Evolutionary conservation across 2,329 filamentous ascomycete species (phyloP), one percentile per base, ranked within the genome.

Genomic region (Penicillium sp.): DNA sequence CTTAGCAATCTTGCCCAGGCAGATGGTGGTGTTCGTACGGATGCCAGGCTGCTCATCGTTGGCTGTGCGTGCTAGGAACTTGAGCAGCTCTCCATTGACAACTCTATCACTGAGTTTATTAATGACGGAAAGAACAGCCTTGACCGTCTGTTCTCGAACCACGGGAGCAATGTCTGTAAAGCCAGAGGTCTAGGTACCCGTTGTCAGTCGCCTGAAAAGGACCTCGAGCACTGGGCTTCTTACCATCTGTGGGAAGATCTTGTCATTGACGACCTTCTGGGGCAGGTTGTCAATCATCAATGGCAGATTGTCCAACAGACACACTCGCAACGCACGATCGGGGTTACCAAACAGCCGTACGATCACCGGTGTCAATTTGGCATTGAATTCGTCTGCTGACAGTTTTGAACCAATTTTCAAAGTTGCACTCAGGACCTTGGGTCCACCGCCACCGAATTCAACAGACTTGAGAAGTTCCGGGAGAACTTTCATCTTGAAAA

Each of bases 11-110:
- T 97, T 98, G 22, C 95, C 95, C 0, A 99, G 79, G 73, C 94
- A 98, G 57, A 99, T 99, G 1, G 95, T 99, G 0, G 95, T 99
- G 74, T 99, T 99, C 8, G 95, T 99, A 62, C 95, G 87, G 65
- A 99, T 99, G 0, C 95, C 95, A 0, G 95, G 92, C 71, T 99
- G 94, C 69, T 98, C 95, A 63, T 99, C 95, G 69, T 98, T 99
- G 48, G 95, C 92, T 1, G 94, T 97, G 75, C 96, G 97, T 45
- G 95, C 95, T 31, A 99, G 83, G 71, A 96, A 90, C 68, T 90
- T 90, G 22, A 99, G 81, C 11, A 99, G 83, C 68, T 99, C 95
- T 55, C 95, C 94, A 67, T 99, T 99, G 67, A 98, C 89, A 7
- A 90, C 90, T 39, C 95, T 87, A 70, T 99, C 95, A 1, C 92